Conservation (phyloP, 1,139 yeast genomes). For the Kurtzmaniella quercitrusa region DNA sequence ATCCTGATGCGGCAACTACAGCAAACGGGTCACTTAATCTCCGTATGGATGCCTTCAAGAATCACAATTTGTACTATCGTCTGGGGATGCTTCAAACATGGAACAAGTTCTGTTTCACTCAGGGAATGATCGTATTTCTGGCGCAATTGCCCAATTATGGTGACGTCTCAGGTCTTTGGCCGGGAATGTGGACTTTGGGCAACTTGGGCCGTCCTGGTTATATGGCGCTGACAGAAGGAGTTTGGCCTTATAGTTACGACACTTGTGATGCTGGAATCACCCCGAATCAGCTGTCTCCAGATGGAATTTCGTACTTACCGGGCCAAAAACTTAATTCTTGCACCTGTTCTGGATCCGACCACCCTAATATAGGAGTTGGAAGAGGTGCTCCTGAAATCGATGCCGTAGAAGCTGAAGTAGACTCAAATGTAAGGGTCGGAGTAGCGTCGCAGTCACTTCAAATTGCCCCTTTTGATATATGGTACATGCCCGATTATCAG, state of each 20-base stretch:
- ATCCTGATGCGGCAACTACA: constrained; percentile 76
- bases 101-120: constrained; percentile 79
- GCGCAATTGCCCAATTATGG: constrained; percentile 73
- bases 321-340: constrained; percentile 72
- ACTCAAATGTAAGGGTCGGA: constrained; percentile 47
- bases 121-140: constrained; percentile 67
- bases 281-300: constrained; percentile 79
- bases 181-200: constrained; percentile 88
- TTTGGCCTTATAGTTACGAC: constrained; percentile 86
- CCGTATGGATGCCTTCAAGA: constrained; percentile 69
- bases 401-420: constrained; percentile 71
- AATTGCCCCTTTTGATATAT: constrained; percentile 80
- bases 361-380: constrained; percentile 75
- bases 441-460: constrained; percentile 80
- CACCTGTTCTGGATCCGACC: constrained; percentile 72
- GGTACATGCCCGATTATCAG: constrained; percentile 81
- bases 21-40: constrained; percentile 59
- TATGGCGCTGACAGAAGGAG: constrained; percentile 74
- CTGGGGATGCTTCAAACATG: constrained; percentile 85
- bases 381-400: constrained; percentile 92
- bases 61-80: constrained; percentile 69
- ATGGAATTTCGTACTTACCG: constrained; percentile 74
- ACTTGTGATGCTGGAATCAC: constrained; percentile 86
- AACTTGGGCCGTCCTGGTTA: constrained; percentile 83
- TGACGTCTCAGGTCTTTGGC: constrained; percentile 74